phyloP scores from a whole-genome alignment of 805 yeast genomes.

The Wickerhamiella azyma region DNA sequence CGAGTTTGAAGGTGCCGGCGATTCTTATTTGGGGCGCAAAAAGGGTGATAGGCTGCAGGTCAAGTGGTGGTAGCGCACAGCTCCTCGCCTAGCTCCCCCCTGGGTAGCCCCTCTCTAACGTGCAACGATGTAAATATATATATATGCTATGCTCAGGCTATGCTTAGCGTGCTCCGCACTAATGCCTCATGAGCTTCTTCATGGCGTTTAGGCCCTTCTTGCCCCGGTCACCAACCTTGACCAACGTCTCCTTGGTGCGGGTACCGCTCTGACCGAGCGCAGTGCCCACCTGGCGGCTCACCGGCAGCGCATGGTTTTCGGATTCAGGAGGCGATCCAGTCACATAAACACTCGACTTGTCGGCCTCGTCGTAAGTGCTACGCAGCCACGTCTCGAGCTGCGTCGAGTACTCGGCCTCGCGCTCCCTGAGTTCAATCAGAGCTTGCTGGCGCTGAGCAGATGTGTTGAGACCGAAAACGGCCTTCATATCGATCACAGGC shows the following conservation, averaged over 20 bases:
- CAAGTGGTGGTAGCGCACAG: not conserved
- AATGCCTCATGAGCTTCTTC: conserved; percentile 16
- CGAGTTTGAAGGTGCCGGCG: conserved; percentile 28
- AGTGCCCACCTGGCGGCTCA: conserved; percentile 20
- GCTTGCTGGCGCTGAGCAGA: conserved; percentile 21
- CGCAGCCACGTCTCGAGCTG: conserved; percentile 25
- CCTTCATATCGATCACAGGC: conserved; percentile 25
- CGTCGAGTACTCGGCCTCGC: conserved; percentile 24
- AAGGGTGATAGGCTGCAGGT: conserved; percentile 17
- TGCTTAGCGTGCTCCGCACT: not conserved
- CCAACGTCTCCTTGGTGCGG: conserved; percentile 21
- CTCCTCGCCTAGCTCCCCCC: no score
- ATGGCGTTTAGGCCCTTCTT: conserved; percentile 25
- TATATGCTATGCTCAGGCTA: not conserved
- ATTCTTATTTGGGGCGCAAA: conserved; percentile 22
- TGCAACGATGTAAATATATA: not conserved
- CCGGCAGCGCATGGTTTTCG: conserved; percentile 16
- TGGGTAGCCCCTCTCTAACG: no score
- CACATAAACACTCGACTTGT: conserved; percentile 15
- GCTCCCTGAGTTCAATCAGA: conserved; percentile 20
- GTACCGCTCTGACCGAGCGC: conserved; percentile 16
- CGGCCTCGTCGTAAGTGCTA: conserved; percentile 12
- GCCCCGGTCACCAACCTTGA: conserved; percentile 24
- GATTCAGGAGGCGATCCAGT: conserved; percentile 22
- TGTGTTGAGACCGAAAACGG: conserved; percentile 19